These are phyloP conservation scores for Boletus reticuloceps DNA, from an alignment of 768 basidiomycete species.

Conservation along the genomic window DNA sequence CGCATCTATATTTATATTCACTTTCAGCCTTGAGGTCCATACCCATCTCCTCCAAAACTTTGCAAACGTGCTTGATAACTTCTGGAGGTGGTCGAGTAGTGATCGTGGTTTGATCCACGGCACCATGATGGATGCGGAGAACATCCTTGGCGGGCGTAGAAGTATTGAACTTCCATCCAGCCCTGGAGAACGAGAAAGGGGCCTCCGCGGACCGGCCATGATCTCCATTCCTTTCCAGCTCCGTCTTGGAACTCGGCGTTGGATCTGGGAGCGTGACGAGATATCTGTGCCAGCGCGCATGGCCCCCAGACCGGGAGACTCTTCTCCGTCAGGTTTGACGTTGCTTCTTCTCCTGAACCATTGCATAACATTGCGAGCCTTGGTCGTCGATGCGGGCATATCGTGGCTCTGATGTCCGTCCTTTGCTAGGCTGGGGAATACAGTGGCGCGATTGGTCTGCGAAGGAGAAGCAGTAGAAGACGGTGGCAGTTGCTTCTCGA, in stretches of 20 bases:
- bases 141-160: slow-evolving; percentile 41
- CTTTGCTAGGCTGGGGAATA: slow-evolving; percentile 28
- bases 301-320: slow-evolving; percentile 8
- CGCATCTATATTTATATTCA: slow-evolving; percentile 87
- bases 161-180: slow-evolving; percentile 33
- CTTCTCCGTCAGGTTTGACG: slow-evolving; percentile 30
- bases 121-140: slow-evolving; percentile 85
- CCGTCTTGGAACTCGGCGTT: slow-evolving; percentile 26
- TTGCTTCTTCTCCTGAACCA: slow-evolving; percentile 89
- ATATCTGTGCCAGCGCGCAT: slow-evolving; percentile 22
- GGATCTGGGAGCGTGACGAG: slow-evolving; percentile 31
- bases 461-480: slow-evolving; percentile 32
- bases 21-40: slow-evolving; percentile 85
- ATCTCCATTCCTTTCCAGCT: slow-evolving; percentile 18
- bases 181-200: slow-evolving; percentile 39
- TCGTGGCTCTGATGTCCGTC: slow-evolving; percentile 30
- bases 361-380: slow-evolving; percentile 95
- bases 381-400: slow-evolving; percentile 73
- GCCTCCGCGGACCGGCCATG: slow-evolving; percentile 25
- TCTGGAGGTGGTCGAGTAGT: slow-evolving; percentile 82
- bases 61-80: slow-evolving; percentile 82
- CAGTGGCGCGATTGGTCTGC: slow-evolving; percentile 22
- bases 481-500: slow-evolving; percentile 33
- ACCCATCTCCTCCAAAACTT: slow-evolving; percentile 85
- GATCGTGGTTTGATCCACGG: slow-evolving; percentile 87